Base-by-base conservation (phyloP, 805 yeast species). In the Ogataea populi-albae region DNA sequence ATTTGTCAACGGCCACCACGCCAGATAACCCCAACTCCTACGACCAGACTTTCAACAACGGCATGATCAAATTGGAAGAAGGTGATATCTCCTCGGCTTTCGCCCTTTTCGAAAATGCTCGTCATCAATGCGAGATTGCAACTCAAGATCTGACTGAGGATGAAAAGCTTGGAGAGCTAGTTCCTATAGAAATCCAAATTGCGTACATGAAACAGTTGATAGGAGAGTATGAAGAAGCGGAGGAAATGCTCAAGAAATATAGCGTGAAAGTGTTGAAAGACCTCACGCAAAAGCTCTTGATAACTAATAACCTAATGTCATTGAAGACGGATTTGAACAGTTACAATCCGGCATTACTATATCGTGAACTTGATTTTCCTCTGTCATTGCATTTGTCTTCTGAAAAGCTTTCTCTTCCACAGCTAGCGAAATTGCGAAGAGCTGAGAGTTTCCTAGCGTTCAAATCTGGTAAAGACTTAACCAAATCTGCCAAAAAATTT, bases 41-140 rank as follows among this genome's bases (percentile, higher is more conserved):
- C 50, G 91, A 83, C 50, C 67, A 68, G 35, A 52, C 68, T 4
- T 82, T 79, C 64, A 83, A 83, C 59, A 63, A 66, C 6, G 78
- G 86, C 0, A 61, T 78, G 40, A 68, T 75, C 24, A 58, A 61
- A 32, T 54, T 79, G 31, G 64, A 69, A 7, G 62, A 62, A 25
- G 65, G 66, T 7, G 59, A 75, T 25, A 59, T 57, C 26, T 43
- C 42, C 0, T 41, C 50, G 11, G 71, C 85, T 2, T 53, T 78
- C 21, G 54, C 50, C 2, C 7, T 7, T 9, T 75, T 80, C 45
- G 45, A 54, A 28, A 47, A 43, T 3, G 65, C 85, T 2, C 53
- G 78, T 22, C 54, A 51, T 3, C 30, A 17, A 6, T 75, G 81
- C 45, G 45, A 54, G 27, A 47, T 42, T 3, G 65, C 62, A 16